These are phyloP conservation scores for Acidiella bohemica DNA, from an alignment of 495 filamentous ascomycete species.

Conservation along the genomic window DNA sequence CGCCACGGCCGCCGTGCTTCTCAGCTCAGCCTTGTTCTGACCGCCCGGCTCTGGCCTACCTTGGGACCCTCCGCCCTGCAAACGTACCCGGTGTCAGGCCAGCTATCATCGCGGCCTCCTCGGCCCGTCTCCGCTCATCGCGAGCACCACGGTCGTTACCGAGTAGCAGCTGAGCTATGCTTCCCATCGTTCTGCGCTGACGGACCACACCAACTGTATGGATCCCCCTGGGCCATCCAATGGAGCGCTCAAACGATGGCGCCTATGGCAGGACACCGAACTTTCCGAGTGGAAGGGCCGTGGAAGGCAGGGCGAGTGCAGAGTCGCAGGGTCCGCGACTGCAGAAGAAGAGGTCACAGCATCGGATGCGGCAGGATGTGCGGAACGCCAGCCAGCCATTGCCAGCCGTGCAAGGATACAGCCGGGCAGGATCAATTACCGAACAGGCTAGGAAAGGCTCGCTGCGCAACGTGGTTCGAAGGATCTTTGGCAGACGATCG, in stretches of 20 bases:
- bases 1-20: no score
- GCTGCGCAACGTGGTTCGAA: slow-evolving; percentile 19
- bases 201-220: no score
- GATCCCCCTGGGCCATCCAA: slow-evolving; percentile 4
- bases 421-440: background rate
- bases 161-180: no score
- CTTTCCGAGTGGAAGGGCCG: background rate
- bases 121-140: no score
- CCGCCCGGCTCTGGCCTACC: no score
- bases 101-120: no score
- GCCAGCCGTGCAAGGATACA: background rate
- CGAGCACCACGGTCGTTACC: background rate
- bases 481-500: slow-evolving; percentile 17
- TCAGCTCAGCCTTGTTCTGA: no score
- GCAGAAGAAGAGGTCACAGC: slow-evolving; percentile 12
- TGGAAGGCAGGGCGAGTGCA: slow-evolving; percentile 5
- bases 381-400: slow-evolving; percentile 6
- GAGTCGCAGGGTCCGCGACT: slow-evolving; percentile 7
- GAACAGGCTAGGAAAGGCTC: slow-evolving; percentile 16
- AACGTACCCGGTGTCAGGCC: no score
- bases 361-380: no score
- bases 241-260: slow-evolving; percentile 12
- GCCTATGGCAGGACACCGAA: slow-evolving; percentile 6
- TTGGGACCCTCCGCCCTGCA: no score
- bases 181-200: no score